These are phyloP conservation scores for Priceomyces fermenticarens DNA, from an alignment of 805 yeast genomes.

Conservation along the genomic window DNA sequence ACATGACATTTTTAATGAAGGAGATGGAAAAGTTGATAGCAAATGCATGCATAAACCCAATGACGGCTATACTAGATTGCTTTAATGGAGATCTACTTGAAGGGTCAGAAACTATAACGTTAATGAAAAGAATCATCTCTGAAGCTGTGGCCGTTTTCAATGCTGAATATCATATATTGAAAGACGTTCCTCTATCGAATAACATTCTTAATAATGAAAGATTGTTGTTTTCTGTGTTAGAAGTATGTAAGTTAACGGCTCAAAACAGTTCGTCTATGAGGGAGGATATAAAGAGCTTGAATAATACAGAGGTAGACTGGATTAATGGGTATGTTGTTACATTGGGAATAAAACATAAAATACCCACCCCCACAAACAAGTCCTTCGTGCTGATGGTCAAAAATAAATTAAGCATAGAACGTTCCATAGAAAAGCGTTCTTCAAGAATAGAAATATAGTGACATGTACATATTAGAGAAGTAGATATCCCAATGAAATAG, in stretches of 20 bases:
- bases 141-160: constrained; percentile 46
- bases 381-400: constrained; percentile 46
- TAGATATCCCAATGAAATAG: not conserved
- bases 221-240: constrained; percentile 29
- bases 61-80: constrained; percentile 76
- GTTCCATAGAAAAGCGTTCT: constrained; percentile 20
- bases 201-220: constrained; percentile 29
- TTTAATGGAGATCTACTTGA: constrained; percentile 69
- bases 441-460: constrained; percentile 4
- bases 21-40: constrained; percentile 76
- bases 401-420: constrained; percentile 28
- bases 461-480: not conserved
- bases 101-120: constrained; percentile 27
- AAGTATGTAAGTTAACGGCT: constrained; percentile 37
- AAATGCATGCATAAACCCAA: constrained; percentile 81
- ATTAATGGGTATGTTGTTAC: constrained; percentile 77
- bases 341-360: constrained; percentile 46
- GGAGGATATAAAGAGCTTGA: constrained; percentile 54
- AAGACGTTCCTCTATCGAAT: constrained; percentile 26
- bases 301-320: constrained; percentile 73
- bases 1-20: constrained; percentile 45
- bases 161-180: constrained; percentile 23
- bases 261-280: constrained; percentile 70
- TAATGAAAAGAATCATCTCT: constrained; percentile 40
- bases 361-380: constrained; percentile 46